Conservation (phyloP, 2,329 filamentous ascomycete species). For the Colletotrichum graminicola region DNA sequence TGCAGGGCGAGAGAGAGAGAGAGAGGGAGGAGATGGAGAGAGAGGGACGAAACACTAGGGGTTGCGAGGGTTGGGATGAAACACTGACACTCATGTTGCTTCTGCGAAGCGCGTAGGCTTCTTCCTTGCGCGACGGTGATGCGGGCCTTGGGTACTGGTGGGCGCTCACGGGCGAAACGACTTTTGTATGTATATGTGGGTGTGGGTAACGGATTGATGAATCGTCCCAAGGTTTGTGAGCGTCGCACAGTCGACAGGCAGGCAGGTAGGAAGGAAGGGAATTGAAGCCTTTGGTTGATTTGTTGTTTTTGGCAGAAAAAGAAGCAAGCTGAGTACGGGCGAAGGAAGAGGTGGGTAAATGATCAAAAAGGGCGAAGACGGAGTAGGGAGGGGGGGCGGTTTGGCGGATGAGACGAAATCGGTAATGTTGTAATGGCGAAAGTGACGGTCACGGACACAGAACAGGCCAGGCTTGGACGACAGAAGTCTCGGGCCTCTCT, state of each 20-base stretch:
- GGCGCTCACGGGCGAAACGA: slow-evolving; percentile 13
- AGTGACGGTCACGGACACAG: slow-evolving; percentile 11
- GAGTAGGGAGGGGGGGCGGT: neutral
- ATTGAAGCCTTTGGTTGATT: slow-evolving; percentile 17
- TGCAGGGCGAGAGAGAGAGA: slow-evolving; percentile 6
- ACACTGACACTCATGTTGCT: slow-evolving; percentile 65
- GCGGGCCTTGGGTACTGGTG: neutral
- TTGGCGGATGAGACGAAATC: slow-evolving; percentile 29
- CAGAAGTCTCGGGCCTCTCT: slow-evolving; percentile 3
- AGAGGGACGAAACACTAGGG: slow-evolving; percentile 43
- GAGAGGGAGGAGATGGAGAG: no score
- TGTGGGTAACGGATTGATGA: neutral
- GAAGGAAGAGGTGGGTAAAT: neutral
- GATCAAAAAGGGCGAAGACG: slow-evolving; percentile 28
- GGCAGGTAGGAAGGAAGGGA: slow-evolving; percentile 8
- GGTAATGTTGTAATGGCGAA: slow-evolving; percentile 25
- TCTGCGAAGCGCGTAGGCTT: slow-evolving; percentile 42
- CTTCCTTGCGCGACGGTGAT: slow-evolving; percentile 42
- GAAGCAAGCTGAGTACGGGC: slow-evolving; percentile 41
- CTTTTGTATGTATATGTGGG: neutral
- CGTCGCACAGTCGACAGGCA: slow-evolving; percentile 8
- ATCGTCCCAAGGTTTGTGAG: neutral
- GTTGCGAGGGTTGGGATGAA: slow-evolving; percentile 47
- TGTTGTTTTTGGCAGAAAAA: slow-evolving; percentile 13
- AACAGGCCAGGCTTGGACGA: slow-evolving; percentile 21